Percentiles rank a stretch among this genome's conserved stretches.
phyloP scores from a whole-genome alignment of 2,329 filamentous ascomycete species.

The Teratosphaeria pseudoeucalypti region DNA sequence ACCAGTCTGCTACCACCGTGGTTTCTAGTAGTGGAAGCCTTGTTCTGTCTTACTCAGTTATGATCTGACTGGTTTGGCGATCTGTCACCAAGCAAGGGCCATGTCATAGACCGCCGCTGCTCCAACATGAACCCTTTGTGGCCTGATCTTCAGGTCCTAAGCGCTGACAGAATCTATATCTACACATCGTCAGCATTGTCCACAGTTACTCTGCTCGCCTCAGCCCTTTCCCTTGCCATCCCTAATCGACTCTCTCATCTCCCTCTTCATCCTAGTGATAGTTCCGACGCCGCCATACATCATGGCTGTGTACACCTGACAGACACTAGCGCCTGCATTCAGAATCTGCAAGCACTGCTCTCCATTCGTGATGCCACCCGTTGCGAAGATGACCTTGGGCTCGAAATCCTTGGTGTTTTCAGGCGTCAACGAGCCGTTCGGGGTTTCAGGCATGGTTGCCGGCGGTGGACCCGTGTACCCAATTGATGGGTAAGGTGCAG shows the following conservation, averaged over 20 bases:
- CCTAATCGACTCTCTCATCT: conserved; percentile 37
- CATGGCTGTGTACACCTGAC: conserved; percentile 59
- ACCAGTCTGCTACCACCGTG: too few relatives aligned
- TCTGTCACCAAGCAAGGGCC: too few relatives aligned
- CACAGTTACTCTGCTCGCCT: not conserved
- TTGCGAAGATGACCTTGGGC: conserved; percentile 81
- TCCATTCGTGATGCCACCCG: conserved; percentile 84
- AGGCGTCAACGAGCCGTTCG: not conserved
- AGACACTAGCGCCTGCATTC: conserved; percentile 76
- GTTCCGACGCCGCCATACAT: conserved; percentile 55
- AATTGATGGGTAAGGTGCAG: conserved; percentile 1
- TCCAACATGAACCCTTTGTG: too few relatives aligned
- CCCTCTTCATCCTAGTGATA: conserved; percentile 42
- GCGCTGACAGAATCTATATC: not conserved
- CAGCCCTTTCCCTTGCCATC: not conserved
- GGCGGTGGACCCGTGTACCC: conserved; percentile 2
- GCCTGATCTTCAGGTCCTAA: too few relatives aligned
- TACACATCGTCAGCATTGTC: not conserved
- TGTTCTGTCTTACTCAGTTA: too few relatives aligned
- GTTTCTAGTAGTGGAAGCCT: too few relatives aligned
- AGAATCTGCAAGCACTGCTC: conserved; percentile 71
- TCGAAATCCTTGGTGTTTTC: conserved; percentile 17
- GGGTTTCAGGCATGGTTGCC: not conserved
- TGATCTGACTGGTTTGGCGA: too few relatives aligned
- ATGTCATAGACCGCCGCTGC: too few relatives aligned